Percentiles rank a stretch among this genome's conserved stretches.
Evolutionary conservation across 805 yeast genomes (phyloP).

Genomic region (Metschnikowia sp.): DNA sequence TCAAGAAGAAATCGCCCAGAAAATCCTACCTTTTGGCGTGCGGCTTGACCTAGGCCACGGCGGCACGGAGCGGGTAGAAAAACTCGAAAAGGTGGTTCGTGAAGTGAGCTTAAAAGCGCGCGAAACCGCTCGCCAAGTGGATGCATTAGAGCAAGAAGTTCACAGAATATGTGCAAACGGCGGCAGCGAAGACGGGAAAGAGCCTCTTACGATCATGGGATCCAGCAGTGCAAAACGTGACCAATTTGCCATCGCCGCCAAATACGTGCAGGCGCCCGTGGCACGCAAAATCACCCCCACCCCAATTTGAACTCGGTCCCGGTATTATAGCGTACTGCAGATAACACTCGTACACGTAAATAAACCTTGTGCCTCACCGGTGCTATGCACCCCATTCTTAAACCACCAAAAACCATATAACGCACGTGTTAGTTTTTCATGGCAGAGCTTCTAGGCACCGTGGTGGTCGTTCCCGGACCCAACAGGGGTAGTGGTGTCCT

Average conservation of each 20-base stretch:
- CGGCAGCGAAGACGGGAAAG: too few species aligned
- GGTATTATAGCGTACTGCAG: background rate
- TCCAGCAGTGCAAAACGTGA: background rate
- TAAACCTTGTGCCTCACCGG: background rate
- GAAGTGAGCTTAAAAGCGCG: slow-evolving; percentile 24
- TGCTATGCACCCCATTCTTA: background rate
- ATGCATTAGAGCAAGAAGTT: slow-evolving; percentile 4
- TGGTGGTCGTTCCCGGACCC: slow-evolving; percentile 54
- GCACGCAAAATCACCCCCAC: too few species aligned
- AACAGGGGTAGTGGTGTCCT: slow-evolving; percentile 64
- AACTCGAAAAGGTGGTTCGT: slow-evolving; percentile 28
- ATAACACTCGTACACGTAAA: background rate
- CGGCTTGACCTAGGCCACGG: slow-evolving; percentile 17
- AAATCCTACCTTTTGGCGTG: slow-evolving; percentile 35
- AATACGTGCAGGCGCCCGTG: too few species aligned
- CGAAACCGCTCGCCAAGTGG: slow-evolving; percentile 7
- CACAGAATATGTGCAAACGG: background rate
- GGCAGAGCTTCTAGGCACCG: slow-evolving; percentile 32
- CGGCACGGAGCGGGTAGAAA: slow-evolving; percentile 22
- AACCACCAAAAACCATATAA: background rate
- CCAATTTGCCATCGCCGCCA: background rate
- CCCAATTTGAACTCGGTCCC: background rate
- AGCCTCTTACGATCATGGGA: background rate
- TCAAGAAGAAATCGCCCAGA: slow-evolving; percentile 22
- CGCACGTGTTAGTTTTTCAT: slow-evolving; percentile 10